Percentiles rank a stretch among this genome's conserved stretches.
Evolutionary conservation across 2,329 filamentous ascomycete species (phyloP).

Genomic region (Fusarium falciforme): DNA sequence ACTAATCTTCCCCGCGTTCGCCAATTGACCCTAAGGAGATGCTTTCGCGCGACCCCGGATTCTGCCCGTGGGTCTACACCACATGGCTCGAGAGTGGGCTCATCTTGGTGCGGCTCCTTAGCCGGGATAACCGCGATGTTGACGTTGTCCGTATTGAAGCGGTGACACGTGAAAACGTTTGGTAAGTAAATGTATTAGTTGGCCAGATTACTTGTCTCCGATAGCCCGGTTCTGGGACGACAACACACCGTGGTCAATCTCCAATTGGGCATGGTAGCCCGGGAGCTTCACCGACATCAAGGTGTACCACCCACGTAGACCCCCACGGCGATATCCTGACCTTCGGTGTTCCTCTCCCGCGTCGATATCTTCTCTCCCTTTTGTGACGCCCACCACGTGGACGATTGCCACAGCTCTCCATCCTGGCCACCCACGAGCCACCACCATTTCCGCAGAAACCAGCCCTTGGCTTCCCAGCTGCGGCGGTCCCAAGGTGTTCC

Average conservation of each 20-base stretch:
- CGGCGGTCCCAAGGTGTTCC: neutral
- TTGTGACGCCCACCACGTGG: neutral
- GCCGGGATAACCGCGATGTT: neutral
- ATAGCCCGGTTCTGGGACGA: neutral
- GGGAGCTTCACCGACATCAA: neutral
- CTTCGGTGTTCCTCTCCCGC: neutral
- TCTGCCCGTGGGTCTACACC: neutral
- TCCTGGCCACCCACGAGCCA: neutral
- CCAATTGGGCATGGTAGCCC: neutral
- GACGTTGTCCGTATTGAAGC: neutral
- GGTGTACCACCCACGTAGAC: neutral
- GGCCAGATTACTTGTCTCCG: neutral
- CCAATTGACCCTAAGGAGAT: neutral
- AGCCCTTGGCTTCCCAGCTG: neutral
- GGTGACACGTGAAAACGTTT: neutral
- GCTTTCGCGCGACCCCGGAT: neutral
- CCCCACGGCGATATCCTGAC: neutral
- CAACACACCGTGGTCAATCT: neutral
- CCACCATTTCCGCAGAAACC: neutral
- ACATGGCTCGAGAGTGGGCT: neutral
- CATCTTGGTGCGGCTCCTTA: neutral
- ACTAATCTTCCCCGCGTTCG: constrained; percentile 28
- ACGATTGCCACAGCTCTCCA: neutral
- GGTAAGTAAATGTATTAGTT: neutral
- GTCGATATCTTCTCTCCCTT: neutral